A percentile compares a stretch with the other conserved stretches of the same genome.
These are phyloP conservation scores for Albugo laibachii DNA, from an alignment of 352 stramenopile genomes.

Conservation along the genomic window DNA sequence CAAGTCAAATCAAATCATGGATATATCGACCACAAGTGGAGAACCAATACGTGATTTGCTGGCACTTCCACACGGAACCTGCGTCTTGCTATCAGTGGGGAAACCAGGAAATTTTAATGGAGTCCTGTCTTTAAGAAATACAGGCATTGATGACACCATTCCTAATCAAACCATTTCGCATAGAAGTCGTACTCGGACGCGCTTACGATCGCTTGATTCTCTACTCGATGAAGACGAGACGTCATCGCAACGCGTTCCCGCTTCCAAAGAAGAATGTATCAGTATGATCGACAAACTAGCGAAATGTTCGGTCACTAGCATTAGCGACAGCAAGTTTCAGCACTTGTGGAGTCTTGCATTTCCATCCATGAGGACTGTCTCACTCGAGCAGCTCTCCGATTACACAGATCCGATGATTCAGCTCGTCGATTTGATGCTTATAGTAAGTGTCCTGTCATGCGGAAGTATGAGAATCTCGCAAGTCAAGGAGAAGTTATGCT, in stretches of 20 bases:
- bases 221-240: too few species aligned
- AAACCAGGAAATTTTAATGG: constrained; percentile 40
- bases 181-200: too few species aligned
- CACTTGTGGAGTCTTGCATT: constrained; percentile 63
- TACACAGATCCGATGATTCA: constrained; percentile 33
- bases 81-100: constrained; percentile 56
- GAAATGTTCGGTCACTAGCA: too few species aligned
- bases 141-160: too few species aligned
- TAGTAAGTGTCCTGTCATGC: constrained; percentile 50
- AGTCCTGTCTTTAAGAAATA: too few species aligned
- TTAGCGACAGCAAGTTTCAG: constrained; percentile 28
- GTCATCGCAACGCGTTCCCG: too few species aligned
- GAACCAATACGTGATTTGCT: constrained; percentile 34
- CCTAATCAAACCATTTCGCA: too few species aligned
- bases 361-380: constrained; percentile 42
- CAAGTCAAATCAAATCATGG: constrained; percentile 50
- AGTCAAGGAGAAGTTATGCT: constrained; percentile 30
- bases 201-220: too few species aligned
- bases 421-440: constrained; percentile 60
- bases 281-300: too few species aligned
- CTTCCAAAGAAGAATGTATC: too few species aligned
- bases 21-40: constrained; percentile 49
- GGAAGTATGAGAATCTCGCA: constrained; percentile 29
- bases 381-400: constrained; percentile 33
- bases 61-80: constrained; percentile 30